phyloP scores from a whole-genome alignment of 164 flowering plant genomes.

The Umbellularia californica region DNA sequence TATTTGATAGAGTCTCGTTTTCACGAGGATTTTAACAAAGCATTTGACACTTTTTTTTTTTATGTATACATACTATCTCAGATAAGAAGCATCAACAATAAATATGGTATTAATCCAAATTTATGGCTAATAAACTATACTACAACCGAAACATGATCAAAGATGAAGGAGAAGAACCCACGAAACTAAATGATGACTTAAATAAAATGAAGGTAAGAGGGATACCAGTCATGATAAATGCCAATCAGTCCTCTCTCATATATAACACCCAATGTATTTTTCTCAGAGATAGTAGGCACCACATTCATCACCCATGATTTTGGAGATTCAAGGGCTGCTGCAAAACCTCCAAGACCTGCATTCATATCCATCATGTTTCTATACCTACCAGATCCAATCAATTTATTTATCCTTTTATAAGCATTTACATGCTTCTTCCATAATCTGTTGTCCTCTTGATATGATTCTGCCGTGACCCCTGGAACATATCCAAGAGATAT shows the following conservation, averaged over 20 bases:
- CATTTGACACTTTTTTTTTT: no score
- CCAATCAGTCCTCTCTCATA: slow-evolving; percentile 85
- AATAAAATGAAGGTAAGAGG: not conserved
- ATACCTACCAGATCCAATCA: slow-evolving; percentile 62
- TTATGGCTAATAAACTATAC: not conserved
- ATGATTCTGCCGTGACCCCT: slow-evolving; percentile 58
- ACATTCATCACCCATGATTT: slow-evolving; percentile 94
- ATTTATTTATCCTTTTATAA: slow-evolving; percentile 59
- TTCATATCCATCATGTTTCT: slow-evolving; percentile 92
- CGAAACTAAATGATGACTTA: not conserved
- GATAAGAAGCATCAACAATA: not conserved
- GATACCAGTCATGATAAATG: slow-evolving; percentile 89
- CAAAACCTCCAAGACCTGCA: slow-evolving; percentile 84
- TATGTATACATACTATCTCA: not conserved
- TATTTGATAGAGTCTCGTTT: no score
- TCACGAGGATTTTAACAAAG: no score
- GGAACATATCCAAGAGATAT: slow-evolving; percentile 53
- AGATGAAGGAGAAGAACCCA: not conserved
- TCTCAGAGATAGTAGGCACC: slow-evolving; percentile 63
- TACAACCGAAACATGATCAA: not conserved
- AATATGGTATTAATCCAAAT: not conserved
- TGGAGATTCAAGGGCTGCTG: slow-evolving; percentile 73
- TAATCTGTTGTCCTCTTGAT: slow-evolving; percentile 55
- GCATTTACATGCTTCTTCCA: slow-evolving; percentile 69
- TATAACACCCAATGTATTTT: slow-evolving; percentile 64